phyloP scores from a whole-genome alignment of 495 filamentous ascomycete species.

The Aspergillus nidulans region DNA sequence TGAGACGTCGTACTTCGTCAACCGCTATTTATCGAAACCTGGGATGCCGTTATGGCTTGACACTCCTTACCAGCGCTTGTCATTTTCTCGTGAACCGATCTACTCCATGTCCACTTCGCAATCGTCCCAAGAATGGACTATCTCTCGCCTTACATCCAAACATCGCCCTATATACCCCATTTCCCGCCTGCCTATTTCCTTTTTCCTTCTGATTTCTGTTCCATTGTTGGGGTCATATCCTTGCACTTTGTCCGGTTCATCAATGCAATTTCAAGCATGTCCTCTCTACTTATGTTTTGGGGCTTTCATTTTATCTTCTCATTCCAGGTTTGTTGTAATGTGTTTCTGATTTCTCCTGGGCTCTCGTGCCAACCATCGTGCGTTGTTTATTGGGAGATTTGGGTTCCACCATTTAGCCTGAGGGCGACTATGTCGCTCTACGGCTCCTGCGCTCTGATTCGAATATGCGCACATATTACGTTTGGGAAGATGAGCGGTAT shows the following conservation, averaged over 20 bases:
- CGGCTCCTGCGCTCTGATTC: neutral
- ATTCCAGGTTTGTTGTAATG: neutral
- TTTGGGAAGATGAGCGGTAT: neutral
- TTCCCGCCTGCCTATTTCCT: neutral
- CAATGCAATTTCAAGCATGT: conserved; percentile 5
- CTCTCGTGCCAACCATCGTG: neutral
- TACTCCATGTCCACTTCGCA: neutral
- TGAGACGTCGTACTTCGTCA: conserved; percentile 13
- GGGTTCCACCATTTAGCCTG: neutral
- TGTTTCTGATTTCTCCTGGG: neutral
- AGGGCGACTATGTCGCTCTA: no score
- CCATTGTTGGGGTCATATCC: neutral
- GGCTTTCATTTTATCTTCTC: neutral
- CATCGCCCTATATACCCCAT: conserved; percentile 12
- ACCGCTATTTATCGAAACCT: conserved; percentile 6
- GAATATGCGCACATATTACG: neutral
- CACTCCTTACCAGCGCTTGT: conserved; percentile 21
- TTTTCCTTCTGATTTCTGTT: neutral
- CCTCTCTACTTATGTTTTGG: neutral
- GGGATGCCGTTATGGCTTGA: conserved; percentile 19
- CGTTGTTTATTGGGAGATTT: neutral
- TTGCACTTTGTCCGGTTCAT: neutral
- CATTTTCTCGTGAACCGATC: conserved; percentile 11
- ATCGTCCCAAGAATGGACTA: conserved; percentile 8
- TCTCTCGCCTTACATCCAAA: conserved; percentile 8